phyloP scores from a whole-genome alignment of 2,329 filamentous ascomycete species.

The Didymella keratinophila region DNA sequence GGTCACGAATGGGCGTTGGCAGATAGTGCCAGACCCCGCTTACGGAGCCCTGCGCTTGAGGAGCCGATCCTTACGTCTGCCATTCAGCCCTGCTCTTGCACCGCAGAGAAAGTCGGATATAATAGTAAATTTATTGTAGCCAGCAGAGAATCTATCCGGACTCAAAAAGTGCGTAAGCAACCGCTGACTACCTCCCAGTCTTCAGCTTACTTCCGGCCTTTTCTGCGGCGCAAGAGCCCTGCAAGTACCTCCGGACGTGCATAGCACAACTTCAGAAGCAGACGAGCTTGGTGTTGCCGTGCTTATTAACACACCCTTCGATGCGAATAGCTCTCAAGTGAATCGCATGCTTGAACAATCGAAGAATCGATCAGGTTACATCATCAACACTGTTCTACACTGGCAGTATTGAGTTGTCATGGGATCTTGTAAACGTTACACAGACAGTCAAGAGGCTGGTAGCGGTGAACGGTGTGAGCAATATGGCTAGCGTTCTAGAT shows the following conservation, averaged over 20 bases:
- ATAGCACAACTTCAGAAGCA: neutral
- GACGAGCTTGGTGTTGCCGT: neutral
- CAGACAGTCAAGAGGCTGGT: neutral
- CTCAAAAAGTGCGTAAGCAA: too few relatives aligned
- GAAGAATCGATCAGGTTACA: constrained; percentile 3
- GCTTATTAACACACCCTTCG: neutral
- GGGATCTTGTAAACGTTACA: neutral
- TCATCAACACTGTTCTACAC: neutral
- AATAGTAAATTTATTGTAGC: too few relatives aligned
- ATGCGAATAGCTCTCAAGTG: neutral
- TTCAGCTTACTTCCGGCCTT: too few relatives aligned
- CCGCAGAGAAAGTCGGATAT: too few relatives aligned
- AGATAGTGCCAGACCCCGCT: neutral
- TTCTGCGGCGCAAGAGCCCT: too few relatives aligned
- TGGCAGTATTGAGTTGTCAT: constrained; percentile 6
- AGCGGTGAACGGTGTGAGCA: neutral
- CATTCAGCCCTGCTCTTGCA: constrained; percentile 3
- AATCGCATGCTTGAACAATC: neutral
- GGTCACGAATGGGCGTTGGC: constrained; percentile 8
- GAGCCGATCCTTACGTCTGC: constrained; percentile 10
- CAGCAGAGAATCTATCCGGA: too few relatives aligned
- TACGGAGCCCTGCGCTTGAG: constrained; percentile 5
- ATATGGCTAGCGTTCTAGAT: neutral
- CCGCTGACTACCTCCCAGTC: too few relatives aligned
- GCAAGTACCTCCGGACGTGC: neutral